A percentile compares a stretch with the other conserved stretches of the same genome.
These are phyloP conservation scores for Acanthamoeba lenticulata DNA, from an alignment of 208 protist species.

Conservation along the genomic window DNA sequence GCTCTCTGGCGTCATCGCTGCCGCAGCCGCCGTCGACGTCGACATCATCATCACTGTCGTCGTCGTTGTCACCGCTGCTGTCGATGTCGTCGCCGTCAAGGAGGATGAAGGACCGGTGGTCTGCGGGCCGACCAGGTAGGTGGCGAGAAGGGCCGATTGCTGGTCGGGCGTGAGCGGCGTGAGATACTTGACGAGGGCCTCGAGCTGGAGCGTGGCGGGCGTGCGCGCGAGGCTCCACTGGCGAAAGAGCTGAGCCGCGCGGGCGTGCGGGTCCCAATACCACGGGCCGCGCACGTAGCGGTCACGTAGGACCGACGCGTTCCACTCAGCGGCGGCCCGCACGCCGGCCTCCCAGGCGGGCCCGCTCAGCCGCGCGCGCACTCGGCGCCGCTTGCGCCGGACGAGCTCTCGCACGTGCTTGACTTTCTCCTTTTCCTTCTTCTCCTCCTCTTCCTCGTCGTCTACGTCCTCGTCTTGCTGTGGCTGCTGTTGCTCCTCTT, in stretches of 20 bases:
- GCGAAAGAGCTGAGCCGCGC: neutral
- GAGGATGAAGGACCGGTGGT: neutral
- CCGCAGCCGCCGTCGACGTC: too few relatives aligned
- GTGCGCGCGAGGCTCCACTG: neutral
- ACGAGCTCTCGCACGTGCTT: constrained; percentile 38
- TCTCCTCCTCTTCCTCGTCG: neutral
- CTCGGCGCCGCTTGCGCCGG: neutral
- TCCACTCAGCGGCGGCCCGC: constrained; percentile 25
- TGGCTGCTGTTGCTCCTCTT: neutral
- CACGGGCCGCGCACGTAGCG: constrained; percentile 16
- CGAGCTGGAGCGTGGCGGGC: neutral
- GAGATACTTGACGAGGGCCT: constrained; percentile 29
- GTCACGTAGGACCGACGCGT: constrained; percentile 8
- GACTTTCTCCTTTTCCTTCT: neutral
- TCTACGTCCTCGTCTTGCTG: neutral
- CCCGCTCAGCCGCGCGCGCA: neutral
- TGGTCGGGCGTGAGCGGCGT: neutral
- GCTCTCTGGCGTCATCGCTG: neutral
- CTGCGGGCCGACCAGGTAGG: neutral
- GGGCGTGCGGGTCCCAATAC: constrained; percentile 45
- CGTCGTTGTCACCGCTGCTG: too few relatives aligned
- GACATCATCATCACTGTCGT: too few relatives aligned
- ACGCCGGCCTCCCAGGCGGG: constrained; percentile 51
- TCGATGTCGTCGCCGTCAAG: neutral
- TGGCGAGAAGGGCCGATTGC: neutral